Conservation (phyloP, 75 land plant genomes). For the Larix kaempferi region DNA sequence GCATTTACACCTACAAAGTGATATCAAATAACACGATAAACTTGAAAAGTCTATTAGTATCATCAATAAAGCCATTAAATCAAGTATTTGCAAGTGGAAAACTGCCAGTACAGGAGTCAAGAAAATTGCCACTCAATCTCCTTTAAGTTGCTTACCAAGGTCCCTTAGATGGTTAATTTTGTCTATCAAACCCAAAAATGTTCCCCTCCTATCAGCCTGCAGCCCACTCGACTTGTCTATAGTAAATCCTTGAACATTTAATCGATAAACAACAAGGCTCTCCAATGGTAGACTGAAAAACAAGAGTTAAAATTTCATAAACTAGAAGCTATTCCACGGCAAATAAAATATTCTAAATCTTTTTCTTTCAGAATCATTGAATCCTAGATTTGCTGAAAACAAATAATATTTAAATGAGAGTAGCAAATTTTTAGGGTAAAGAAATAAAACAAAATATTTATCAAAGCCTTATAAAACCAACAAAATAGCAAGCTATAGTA, state of each 20-base stretch:
- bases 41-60: slow-evolving; percentile 3
- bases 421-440: neutral
- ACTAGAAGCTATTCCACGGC: neutral
- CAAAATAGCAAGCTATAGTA: no score
- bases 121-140: neutral
- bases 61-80: neutral
- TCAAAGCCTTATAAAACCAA: no score
- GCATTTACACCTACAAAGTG: slow-evolving; percentile 67
- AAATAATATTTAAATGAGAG: neutral
- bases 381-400: neutral
- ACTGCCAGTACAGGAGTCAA: neutral
- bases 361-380: neutral
- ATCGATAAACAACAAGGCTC: slow-evolving; percentile 63
- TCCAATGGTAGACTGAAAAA: slow-evolving; percentile 59
- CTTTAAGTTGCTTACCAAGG: slow-evolving; percentile 50
- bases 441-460: no score
- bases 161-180: slow-evolving; percentile 66
- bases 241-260: slow-evolving; percentile 77
- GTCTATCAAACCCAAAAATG: slow-evolving; percentile 62
- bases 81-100: neutral
- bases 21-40: slow-evolving; percentile 5
- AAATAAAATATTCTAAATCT: neutral
- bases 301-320: neutral
- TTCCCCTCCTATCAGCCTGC: slow-evolving; percentile 48
- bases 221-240: slow-evolving; percentile 67